Conservation (phyloP, 2,329 filamentous ascomycete species). For the Huntiella decipiens region DNA sequence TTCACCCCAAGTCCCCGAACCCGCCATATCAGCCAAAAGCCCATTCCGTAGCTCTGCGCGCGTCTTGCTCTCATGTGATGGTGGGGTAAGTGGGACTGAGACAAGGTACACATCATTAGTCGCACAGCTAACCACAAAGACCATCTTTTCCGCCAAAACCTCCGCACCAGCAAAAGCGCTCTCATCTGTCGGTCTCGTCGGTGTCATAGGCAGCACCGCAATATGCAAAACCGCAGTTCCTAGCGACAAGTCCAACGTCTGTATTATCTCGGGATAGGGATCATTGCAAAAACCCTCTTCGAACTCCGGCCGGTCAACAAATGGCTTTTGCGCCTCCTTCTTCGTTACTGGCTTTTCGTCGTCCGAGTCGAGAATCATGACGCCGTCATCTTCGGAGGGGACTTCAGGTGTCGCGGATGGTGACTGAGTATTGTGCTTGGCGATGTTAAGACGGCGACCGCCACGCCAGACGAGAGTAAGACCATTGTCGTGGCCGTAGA, state of each 20-base stretch:
- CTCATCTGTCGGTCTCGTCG: conserved; percentile 27
- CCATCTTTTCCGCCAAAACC: conserved; percentile 35
- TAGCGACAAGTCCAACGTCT: conserved; percentile 41
- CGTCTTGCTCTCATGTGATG: conserved; percentile 39
- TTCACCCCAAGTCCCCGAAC: conserved; percentile 46
- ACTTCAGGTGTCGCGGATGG: conserved; percentile 23
- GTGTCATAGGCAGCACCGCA: conserved; percentile 33
- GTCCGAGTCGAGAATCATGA: conserved; percentile 47
- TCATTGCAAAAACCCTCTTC: conserved; percentile 32
- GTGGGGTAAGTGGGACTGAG: conserved; percentile 40
- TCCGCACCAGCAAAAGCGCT: conserved; percentile 27
- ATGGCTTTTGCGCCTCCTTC: conserved; percentile 15
- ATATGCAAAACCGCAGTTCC: conserved; percentile 36
- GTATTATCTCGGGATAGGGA: conserved; percentile 34
- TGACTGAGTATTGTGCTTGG: conserved; percentile 18
- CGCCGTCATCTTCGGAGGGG: conserved; percentile 30
- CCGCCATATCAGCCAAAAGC: conserved; percentile 33
- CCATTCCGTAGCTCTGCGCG: conserved; percentile 31
- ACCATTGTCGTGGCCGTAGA: conserved; percentile 46
- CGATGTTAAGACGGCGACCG: conserved; percentile 36
- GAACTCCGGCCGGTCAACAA: conserved; percentile 38
- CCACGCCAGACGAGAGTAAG: conserved; percentile 44
- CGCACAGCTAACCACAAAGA: conserved; percentile 41
- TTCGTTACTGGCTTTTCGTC: conserved; percentile 21
- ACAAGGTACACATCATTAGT: conserved; percentile 38